Percentiles rank a stretch among this genome's conserved stretches.
phyloP scores from a whole-genome alignment of 371 early-diverging fungal species.

The Batkoa obscura region DNA sequence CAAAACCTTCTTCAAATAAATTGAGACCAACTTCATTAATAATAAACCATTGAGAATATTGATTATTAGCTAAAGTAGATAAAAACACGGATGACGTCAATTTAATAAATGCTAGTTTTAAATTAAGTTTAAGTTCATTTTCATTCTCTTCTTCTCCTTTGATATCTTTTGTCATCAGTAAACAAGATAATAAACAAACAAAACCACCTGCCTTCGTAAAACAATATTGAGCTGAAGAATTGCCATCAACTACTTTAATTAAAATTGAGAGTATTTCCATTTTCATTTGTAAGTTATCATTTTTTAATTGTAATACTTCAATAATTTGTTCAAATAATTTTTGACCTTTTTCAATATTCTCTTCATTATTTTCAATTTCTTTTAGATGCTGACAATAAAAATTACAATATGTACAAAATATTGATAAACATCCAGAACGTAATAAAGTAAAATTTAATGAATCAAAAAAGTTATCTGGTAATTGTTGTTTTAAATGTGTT shows the following conservation, averaged over 20 bases:
- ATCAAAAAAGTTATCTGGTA: neutral
- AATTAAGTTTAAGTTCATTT: neutral
- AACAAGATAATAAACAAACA: neutral
- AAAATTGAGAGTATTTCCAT: neutral
- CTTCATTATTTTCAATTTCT: neutral
- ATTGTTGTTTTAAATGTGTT: neutral
- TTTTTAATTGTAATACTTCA: neutral
- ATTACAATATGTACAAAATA: neutral
- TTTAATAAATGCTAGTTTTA: neutral
- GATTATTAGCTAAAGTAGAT: neutral
- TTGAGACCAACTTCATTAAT: constrained; percentile 28
- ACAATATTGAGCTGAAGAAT: neutral
- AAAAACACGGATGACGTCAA: neutral
- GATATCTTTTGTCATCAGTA: neutral
- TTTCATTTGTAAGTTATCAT: neutral
- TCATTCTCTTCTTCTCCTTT: neutral
- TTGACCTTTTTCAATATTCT: neutral
- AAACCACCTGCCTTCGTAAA: neutral
- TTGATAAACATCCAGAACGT: neutral
- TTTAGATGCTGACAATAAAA: neutral
- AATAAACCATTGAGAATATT: constrained; percentile 27
- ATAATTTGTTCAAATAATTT: neutral
- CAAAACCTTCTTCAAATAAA: constrained; percentile 34
- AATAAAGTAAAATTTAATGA: neutral
- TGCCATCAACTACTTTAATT: neutral